A percentile compares a stretch with the other conserved stretches of the same genome.
Evolutionary conservation across 345 rosid genomes (phyloP).

Genomic region (Linum lewisii): DNA sequence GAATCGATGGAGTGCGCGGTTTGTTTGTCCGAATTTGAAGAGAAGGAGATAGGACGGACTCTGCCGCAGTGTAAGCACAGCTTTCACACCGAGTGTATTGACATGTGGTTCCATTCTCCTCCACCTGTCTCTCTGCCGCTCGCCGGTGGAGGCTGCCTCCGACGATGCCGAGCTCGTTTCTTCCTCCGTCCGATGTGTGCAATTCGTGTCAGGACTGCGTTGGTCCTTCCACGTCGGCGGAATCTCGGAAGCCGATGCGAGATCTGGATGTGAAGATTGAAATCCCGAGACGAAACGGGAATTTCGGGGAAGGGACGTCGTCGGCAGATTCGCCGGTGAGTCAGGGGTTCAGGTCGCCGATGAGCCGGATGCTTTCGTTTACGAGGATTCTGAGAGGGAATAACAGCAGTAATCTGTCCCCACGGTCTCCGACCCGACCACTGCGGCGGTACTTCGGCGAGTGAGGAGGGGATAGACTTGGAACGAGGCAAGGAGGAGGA

Average conservation of each 20-base stretch:
- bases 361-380: background rate
- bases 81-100: slow-evolving; percentile 77
- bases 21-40: slow-evolving; percentile 79
- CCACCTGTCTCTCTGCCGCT: slow-evolving; percentile 62
- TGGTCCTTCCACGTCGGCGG: background rate
- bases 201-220: background rate
- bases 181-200: background rate
- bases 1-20: slow-evolving; percentile 76
- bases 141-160: slow-evolving; percentile 43
- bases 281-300: background rate
- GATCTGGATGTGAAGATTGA: background rate
- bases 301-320: slow-evolving; percentile 31
- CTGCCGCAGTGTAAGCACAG: slow-evolving; percentile 76
- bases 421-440: background rate
- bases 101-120: slow-evolving; percentile 72
- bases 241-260: background rate
- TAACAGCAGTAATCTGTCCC: background rate
- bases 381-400: background rate
- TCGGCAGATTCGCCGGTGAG: background rate
- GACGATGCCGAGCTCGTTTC: background rate
- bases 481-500: background rate
- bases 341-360: background rate
- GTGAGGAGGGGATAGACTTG: background rate
- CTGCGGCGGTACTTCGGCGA: background rate
- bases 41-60: slow-evolving; percentile 60